Percentiles rank a stretch among this genome's conserved stretches.
Conservation (phyloP, 1,139 yeast species). For the Debaryomyces robertsiae region DNA sequence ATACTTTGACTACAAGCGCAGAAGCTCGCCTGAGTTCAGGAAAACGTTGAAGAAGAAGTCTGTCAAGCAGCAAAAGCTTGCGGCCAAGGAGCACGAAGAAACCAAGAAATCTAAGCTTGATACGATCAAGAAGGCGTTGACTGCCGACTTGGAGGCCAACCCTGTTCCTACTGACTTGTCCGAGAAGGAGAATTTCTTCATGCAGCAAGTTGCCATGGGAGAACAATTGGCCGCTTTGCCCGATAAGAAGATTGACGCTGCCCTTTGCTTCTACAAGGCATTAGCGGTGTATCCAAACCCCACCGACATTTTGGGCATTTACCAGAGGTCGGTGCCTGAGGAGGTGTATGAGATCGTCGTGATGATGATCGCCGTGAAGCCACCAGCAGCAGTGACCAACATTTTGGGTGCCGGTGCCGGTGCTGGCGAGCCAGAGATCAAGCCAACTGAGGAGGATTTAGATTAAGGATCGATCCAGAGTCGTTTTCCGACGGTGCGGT, state of each 20-base stretch:
- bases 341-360: constrained; percentile 80
- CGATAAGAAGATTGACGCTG: constrained; percentile 72
- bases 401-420: constrained; percentile 51
- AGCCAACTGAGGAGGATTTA: constrained; percentile 42
- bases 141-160: constrained; percentile 61
- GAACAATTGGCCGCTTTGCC: constrained; percentile 67
- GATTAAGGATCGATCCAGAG: constrained; percentile 25
- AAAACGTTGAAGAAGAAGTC: constrained; percentile 65
- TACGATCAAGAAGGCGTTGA: constrained; percentile 61
- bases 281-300: constrained; percentile 93
- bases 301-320: constrained; percentile 82
- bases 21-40: constrained; percentile 82
- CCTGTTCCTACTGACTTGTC: constrained; percentile 76
- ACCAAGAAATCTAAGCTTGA: constrained; percentile 63
- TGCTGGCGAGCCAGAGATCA: constrained; percentile 28
- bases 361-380: constrained; percentile 85
- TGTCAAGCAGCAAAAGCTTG: constrained; percentile 58
- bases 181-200: constrained; percentile 76
- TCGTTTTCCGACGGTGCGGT: not conserved
- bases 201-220: constrained; percentile 81
- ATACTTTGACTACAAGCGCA: constrained; percentile 91
- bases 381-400: constrained; percentile 78
- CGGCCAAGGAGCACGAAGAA: constrained; percentile 58
- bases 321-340: constrained; percentile 84
- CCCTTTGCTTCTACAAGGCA: constrained; percentile 93